Evolutionary conservation across 768 basidiomycete species (phyloP).

Genomic region (Russula sp.): DNA sequence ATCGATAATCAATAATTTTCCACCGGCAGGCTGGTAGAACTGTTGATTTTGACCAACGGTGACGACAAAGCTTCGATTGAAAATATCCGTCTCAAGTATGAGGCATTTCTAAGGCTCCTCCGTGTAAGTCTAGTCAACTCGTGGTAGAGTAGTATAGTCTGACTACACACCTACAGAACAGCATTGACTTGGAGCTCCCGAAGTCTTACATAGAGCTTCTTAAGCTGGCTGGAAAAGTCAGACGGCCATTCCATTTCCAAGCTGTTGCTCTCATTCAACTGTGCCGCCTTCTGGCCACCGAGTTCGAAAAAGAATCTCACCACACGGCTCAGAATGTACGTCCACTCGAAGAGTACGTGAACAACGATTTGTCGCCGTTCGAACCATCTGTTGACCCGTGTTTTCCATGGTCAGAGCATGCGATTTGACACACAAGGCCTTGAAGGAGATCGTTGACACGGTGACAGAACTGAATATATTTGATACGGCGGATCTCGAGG

Average conservation of each 20-base stretch:
- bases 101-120: neutral
- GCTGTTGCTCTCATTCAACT: conserved; percentile 12
- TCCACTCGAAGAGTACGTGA: conserved; percentile 16
- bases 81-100: conserved; percentile 10
- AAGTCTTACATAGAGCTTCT: conserved; percentile 14
- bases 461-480: conserved; percentile 13
- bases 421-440: conserved; percentile 3
- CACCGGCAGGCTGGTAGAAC: neutral
- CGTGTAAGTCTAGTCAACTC: neutral
- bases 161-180: conserved; percentile 12
- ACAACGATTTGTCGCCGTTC: neutral
- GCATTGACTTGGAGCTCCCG: conserved; percentile 4
- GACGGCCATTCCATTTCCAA: conserved; percentile 21
- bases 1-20: neutral
- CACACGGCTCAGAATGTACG: conserved; percentile 7
- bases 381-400: neutral
- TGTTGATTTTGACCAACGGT: neutral
- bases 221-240: conserved; percentile 14
- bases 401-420: conserved; percentile 3
- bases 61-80: neutral
- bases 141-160: neutral
- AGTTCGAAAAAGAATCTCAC: conserved; percentile 6
- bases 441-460: conserved; percentile 1
- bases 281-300: conserved; percentile 12
- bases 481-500: conserved; percentile 7